Base-by-base conservation (phyloP, 306 rosid genomes). In the Rosa multiflora region DNA sequence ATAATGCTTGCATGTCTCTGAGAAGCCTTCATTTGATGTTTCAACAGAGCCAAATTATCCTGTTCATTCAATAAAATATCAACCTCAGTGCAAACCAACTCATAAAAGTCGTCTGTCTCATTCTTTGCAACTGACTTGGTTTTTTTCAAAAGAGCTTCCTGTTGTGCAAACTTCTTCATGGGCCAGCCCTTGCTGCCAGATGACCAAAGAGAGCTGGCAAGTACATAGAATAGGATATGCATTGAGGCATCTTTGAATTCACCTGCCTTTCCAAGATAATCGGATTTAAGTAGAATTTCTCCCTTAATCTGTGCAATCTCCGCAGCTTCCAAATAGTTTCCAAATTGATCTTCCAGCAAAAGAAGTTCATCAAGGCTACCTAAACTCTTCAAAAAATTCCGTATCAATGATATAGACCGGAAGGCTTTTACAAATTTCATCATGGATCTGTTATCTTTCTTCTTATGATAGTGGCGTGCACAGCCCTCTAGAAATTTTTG, bases 381-480 rank as follows among this genome's bases (percentile, higher is more conserved):
- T 35, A 74, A 40, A 29, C 85, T 73, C 64, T 13, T 71, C 73
- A 91, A 87, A 82, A 91, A 91, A 47, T 46, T 44, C 20, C 90
- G 90, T 81, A 79, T 89, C 49, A 77, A 84, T 68, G 84, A 83
- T 62, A 82, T 81, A 2, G 92, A 81, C 26, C 46, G 77, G 75
- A 91, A 91, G 46, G 89, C 87, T 72, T 79, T 83, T 14, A 92
- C 89, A 80, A 76, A 84, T 70, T 84, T 87, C 92, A 90, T 84
- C 97, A 90, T 90, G 21, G 83, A 79, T 59, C 39, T 81, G 10
- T 6, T 55, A 67, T 90, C 90, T 58, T 82, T 85, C 15, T 21
- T 70, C 62, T 61, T 62, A 76, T 76, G 79, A 80, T 85, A 87
- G 64, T 81, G 79, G 23, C 61, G 74, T 18, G 94, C 97, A 75